phyloP scores from a whole-genome alignment of 192 early-diverging fungal genomes.

The Umbelopsis ramanniana region DNA sequence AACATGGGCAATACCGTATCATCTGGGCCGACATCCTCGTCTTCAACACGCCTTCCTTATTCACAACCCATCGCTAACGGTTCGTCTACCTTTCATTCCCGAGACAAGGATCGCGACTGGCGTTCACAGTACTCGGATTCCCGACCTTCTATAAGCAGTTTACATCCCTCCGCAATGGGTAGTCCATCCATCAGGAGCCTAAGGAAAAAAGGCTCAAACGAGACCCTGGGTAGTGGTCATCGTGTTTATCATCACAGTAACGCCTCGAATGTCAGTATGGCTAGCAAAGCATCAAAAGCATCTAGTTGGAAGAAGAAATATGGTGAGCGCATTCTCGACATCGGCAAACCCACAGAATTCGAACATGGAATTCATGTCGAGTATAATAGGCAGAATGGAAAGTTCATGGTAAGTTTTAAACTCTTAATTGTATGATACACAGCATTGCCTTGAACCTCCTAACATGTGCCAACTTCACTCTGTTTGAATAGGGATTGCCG shows the following conservation, averaged over 20 bases:
- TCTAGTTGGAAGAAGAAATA: conserved; percentile 36
- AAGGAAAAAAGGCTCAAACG: conserved; percentile 32
- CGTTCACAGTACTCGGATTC: conserved; percentile 20
- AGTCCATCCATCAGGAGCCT: conserved; percentile 31
- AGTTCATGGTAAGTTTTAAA: conserved; percentile 49
- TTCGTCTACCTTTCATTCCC: neutral
- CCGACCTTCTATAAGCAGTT: conserved; percentile 29
- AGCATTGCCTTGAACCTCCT: neutral
- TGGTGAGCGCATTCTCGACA: conserved; percentile 52
- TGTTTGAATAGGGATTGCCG: conserved; percentile 47
- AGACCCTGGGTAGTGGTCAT: conserved; percentile 27
- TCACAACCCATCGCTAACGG: neutral
- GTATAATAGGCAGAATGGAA: conserved; percentile 52
- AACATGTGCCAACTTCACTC: neutral
- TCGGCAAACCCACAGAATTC: conserved; percentile 56
- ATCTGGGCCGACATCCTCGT: conserved; percentile 18
- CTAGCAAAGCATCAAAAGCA: conserved; percentile 31
- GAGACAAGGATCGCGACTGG: conserved; percentile 20
- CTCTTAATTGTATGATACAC: neutral
- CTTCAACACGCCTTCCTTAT: conserved; percentile 5
- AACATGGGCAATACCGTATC: conserved; percentile 13
- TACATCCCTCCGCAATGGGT: conserved; percentile 20
- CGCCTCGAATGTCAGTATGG: conserved; percentile 28
- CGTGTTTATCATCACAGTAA: conserved; percentile 31
- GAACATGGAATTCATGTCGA: conserved; percentile 64